These are phyloP conservation scores for Vigna radiata DNA, from an alignment of 306 rosid species.

Conservation along the genomic window DNA sequence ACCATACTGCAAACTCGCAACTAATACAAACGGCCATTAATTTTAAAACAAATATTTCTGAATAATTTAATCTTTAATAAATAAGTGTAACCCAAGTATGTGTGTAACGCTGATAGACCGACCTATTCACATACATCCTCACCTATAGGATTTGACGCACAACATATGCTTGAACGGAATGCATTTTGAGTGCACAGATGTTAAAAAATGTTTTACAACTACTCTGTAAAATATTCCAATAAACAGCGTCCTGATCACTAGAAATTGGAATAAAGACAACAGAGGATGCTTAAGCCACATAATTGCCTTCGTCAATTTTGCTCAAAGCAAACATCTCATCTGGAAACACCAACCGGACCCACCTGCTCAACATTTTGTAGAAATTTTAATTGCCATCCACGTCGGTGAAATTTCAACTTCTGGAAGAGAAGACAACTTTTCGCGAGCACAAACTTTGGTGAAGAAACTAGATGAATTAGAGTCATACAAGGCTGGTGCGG, in stretches of 20 bases:
- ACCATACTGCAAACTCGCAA: too few relatives aligned
- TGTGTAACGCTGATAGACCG: too few relatives aligned
- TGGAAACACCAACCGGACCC: conserved; percentile 47
- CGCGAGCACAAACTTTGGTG: conserved; percentile 44
- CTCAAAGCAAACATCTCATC: conserved; percentile 27
- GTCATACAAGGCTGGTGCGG: conserved; percentile 48
- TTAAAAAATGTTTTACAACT: not conserved
- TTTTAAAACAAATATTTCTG: too few relatives aligned
- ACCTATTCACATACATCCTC: not conserved
- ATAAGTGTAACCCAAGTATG: not conserved
- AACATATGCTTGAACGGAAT: not conserved
- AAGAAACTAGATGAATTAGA: conserved; percentile 35
- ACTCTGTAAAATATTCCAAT: conserved; percentile 28
- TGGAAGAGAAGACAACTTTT: conserved; percentile 42
- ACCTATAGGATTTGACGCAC: not conserved
- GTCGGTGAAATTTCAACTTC: conserved; percentile 45
- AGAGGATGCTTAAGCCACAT: conserved; percentile 40
- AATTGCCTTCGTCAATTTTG: conserved; percentile 33
- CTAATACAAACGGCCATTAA: too few relatives aligned
- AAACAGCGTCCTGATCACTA: conserved; percentile 33
- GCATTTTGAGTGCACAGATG: conserved; percentile 18
- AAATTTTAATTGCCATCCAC: conserved; percentile 49
- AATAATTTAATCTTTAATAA: not conserved
- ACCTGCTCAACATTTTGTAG: conserved; percentile 49
- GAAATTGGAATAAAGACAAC: conserved; percentile 39